Conservation (phyloP, 2,329 filamentous ascomycete species). For the Domatiomyces catenatus region DNA sequence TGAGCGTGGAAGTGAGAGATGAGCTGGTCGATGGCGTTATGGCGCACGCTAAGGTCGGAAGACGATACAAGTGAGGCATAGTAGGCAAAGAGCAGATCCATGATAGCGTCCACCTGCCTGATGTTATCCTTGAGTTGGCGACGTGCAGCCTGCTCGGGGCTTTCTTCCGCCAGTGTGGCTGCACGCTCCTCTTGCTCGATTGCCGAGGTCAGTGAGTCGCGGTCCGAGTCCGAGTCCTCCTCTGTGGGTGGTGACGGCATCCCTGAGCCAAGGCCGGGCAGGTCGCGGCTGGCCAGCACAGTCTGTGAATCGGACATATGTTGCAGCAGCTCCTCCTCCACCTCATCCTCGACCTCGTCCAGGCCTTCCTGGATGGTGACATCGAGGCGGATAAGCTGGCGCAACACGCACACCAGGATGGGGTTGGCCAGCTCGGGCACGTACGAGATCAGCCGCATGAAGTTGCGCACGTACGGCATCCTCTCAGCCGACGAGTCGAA, state of each 20-base stretch:
- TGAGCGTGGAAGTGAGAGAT: slow-evolving; percentile 74
- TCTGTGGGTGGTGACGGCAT: slow-evolving; percentile 24
- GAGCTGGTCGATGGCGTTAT: slow-evolving; percentile 61
- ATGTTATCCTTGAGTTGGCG: slow-evolving; percentile 69
- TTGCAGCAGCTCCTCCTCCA: slow-evolving; percentile 56
- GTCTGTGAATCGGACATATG: slow-evolving; percentile 26
- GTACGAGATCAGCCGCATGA: slow-evolving; percentile 63
- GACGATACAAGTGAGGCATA: slow-evolving; percentile 43
- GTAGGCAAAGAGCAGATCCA: slow-evolving; percentile 74
- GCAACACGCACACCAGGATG: slow-evolving; percentile 67
- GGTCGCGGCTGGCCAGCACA: slow-evolving; percentile 19
- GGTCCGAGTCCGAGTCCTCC: slow-evolving; percentile 23
- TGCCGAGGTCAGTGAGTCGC: slow-evolving; percentile 19
- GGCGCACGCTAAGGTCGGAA: slow-evolving; percentile 42
- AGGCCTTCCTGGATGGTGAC: slow-evolving; percentile 88
- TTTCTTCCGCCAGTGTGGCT: slow-evolving; percentile 38
- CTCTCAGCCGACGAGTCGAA: slow-evolving; percentile 66
- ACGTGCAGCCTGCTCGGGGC: slow-evolving; percentile 32
- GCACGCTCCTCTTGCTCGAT: slow-evolving; percentile 61
- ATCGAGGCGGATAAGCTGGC: slow-evolving; percentile 82
- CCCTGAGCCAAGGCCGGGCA: slow-evolving; percentile 28
- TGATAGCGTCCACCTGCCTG: slow-evolving; percentile 76
- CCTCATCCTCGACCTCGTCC: slow-evolving; percentile 80
- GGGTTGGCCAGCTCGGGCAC: slow-evolving; percentile 63
- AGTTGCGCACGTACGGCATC: slow-evolving; percentile 73